Conservation (phyloP, 2,329 filamentous ascomycete genomes). For the Alternaria incomplexa region DNA sequence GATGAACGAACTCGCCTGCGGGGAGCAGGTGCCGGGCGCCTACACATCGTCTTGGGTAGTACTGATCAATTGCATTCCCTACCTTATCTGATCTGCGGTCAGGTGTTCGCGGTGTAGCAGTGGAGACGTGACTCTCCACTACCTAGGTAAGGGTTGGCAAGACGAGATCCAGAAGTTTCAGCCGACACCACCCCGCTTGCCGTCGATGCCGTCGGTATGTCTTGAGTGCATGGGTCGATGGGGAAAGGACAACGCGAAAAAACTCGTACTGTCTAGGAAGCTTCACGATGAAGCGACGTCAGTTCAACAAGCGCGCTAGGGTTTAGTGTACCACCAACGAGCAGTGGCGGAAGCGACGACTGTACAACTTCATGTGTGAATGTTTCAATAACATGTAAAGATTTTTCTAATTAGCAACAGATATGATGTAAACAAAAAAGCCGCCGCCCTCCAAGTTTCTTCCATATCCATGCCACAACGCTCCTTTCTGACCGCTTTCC, state of each 20-base stretch:
- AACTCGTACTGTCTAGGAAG: neutral
- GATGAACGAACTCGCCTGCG: constrained; percentile 1
- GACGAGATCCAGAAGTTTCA: neutral
- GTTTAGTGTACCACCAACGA: constrained; percentile 2
- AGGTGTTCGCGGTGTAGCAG: neutral
- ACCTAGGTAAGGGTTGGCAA: neutral
- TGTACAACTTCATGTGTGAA: neutral
- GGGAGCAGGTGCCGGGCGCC: constrained; percentile 5
- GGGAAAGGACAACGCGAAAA: neutral
- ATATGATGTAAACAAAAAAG: neutral
- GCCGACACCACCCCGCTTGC: neutral
- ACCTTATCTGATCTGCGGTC: neutral
- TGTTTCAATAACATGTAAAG: neutral
- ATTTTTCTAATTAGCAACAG: neutral
- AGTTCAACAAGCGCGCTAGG: neutral
- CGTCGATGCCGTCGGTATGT: no score
- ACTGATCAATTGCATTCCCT: neutral
- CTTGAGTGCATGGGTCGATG: neutral
- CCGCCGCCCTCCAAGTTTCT: neutral
- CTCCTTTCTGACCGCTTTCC: neutral
- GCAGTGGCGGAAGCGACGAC: neutral
- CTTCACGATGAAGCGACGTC: neutral
- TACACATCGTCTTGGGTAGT: constrained; percentile 1
- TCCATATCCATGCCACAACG: neutral
- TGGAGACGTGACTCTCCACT: neutral